Conservation (phyloP, 169 alveolate genomes). For the Plasmodium gonderi region DNA sequence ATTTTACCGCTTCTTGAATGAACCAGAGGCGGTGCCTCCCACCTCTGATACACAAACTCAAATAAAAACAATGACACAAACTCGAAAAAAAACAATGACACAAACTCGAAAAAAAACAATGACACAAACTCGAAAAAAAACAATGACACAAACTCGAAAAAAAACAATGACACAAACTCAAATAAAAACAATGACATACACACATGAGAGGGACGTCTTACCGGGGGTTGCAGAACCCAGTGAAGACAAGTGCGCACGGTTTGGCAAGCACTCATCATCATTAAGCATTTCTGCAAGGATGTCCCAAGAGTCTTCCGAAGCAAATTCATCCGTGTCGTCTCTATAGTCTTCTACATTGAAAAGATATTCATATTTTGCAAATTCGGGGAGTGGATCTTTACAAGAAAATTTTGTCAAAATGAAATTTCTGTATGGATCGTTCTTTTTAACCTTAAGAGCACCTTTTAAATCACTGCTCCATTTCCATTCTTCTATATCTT, state of each 20-base stretch:
- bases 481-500: slow-evolving; percentile 85
- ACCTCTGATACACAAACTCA: no score
- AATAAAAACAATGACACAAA: no score
- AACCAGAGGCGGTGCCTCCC: no score
- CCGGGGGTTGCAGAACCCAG: not conserved
- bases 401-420: slow-evolving; percentile 74
- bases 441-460: slow-evolving; percentile 81
- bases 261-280: slow-evolving; percentile 30
- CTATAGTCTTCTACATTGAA: slow-evolving; percentile 77
- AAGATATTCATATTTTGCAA: slow-evolving; percentile 77
- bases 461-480: slow-evolving; percentile 87
- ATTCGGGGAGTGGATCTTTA: slow-evolving; percentile 65
- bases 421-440: slow-evolving; percentile 82
- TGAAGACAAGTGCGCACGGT: slow-evolving; percentile 26
- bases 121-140: no score
- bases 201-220: not conserved
- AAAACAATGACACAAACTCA: no score
- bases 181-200: not conserved
- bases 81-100: no score
- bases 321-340: slow-evolving; percentile 47
- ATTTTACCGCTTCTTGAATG: no score
- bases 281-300: slow-evolving; percentile 65
- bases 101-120: no score
- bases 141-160: no score
- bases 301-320: slow-evolving; percentile 6